Conservation (phyloP, 495 filamentous ascomycete species). For the Penicillium maclennaniae region DNA sequence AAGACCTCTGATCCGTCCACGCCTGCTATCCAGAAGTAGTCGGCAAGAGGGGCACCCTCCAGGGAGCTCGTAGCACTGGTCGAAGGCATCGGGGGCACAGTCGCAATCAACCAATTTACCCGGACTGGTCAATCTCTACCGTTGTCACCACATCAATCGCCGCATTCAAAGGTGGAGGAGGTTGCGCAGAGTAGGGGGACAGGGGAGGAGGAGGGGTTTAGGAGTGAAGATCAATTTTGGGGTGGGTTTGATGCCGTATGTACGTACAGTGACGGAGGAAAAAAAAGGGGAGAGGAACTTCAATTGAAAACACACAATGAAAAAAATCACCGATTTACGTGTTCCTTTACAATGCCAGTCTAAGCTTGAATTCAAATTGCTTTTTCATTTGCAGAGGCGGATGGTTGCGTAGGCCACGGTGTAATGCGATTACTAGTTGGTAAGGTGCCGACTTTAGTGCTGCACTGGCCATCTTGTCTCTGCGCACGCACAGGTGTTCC, state of each 20-base stretch:
- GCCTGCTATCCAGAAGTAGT: conserved; percentile 99
- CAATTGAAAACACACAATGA: neutral
- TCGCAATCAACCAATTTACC: conserved; percentile 16
- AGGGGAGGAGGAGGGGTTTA: conserved; percentile 20
- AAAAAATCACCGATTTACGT: neutral
- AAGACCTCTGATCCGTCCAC: conserved; percentile 64
- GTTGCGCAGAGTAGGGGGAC: conserved; percentile 1
- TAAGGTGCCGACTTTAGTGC: neutral
- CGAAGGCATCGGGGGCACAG: conserved; percentile 25
- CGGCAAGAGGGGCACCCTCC: conserved; percentile 75
- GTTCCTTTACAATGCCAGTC: conserved; percentile 10
- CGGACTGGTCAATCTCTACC: conserved; percentile 12
- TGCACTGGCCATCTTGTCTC: neutral
- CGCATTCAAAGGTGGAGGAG: conserved; percentile 12
- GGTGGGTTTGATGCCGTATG: conserved; percentile 7
- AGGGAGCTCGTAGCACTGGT: conserved; percentile 26
- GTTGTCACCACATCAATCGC: conserved; percentile 36
- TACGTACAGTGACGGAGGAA: neutral
- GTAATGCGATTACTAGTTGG: conserved; percentile 17
- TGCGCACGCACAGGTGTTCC: neutral
- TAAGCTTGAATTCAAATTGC: conserved; percentile 1
- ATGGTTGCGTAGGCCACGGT: conserved; percentile 26
- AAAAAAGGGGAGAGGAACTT: neutral
- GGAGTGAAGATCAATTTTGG: conserved; percentile 28
- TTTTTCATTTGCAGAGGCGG: conserved; percentile 13